phyloP scores from a whole-genome alignment of 2,329 filamentous ascomycete species.

The Claviceps pazoutovae region DNA sequence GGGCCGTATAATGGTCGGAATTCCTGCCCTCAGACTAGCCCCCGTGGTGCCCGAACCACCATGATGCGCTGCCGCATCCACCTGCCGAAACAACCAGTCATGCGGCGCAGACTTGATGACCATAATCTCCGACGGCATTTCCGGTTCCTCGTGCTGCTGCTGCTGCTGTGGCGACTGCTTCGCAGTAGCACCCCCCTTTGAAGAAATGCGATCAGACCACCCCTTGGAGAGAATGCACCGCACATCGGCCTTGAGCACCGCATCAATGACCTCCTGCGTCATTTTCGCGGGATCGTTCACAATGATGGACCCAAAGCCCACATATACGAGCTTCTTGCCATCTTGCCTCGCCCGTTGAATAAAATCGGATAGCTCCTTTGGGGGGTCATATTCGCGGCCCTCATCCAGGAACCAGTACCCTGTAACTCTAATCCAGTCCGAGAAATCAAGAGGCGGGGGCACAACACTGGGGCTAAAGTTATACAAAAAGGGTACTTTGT shows the following conservation, averaged over 20 bases:
- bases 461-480: constrained; percentile 93
- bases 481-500: constrained; percentile 96
- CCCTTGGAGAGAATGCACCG: constrained; percentile 92
- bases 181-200: constrained; percentile 24
- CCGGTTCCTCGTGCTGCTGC: constrained; percentile 44
- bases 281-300: constrained; percentile 79
- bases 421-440: constrained; percentile 93
- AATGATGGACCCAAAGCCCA: constrained; percentile 93
- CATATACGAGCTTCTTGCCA: constrained; percentile 84
- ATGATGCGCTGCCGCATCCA: constrained; percentile 89
- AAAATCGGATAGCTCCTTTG: constrained; percentile 62
- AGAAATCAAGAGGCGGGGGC: constrained; percentile 86
- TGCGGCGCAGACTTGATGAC: constrained; percentile 86
- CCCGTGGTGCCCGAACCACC: constrained; percentile 92
- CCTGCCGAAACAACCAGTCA: constrained; percentile 89
- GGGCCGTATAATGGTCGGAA: constrained; percentile 87
- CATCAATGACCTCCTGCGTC: constrained; percentile 85
- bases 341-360: constrained; percentile 72
- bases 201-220: constrained; percentile 71
- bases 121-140: constrained; percentile 66
- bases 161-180: too few relatives aligned
- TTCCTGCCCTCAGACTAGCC: constrained; percentile 76
- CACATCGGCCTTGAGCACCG: constrained; percentile 80
- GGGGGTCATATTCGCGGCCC: constrained; percentile 53
- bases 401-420: constrained; percentile 98